Evolutionary conservation across 495 filamentous ascomycete genomes (phyloP), one percentile per base, ranked within the genome.

Genomic region (Xylaria scruposa): DNA sequence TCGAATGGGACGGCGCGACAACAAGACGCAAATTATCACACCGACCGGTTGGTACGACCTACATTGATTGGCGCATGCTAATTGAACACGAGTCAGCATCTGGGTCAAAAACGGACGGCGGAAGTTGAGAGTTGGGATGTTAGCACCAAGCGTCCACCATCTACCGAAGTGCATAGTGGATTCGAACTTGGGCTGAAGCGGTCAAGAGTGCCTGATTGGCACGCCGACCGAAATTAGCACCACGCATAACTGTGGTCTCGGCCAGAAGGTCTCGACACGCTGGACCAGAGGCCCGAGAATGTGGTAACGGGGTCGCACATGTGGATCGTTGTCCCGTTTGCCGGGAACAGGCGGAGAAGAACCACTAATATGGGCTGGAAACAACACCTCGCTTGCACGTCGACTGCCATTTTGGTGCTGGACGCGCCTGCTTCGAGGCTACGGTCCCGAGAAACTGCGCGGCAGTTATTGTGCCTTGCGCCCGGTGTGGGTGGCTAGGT

Each of bases 301-400:
- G 19, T 40, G 68, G 68, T 70, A 62, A 63, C 58, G 63, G 68
- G 68, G 40, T 63, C 44, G 19, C 21, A 63, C n/a, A 9, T 49
- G 58, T 70, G 68, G 58, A 62, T 63, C 68, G 58, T 33, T 38
- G 29, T 51, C 59, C 59, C 68, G 26, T 42, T 42, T 70, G 56
- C 33, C 68, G 58, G 58, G 59, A 53, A 53, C 42, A 42, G 46
- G 59, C 54, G 67, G 67, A 60, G 40, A 70, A 49, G 44, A 51
- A n/a, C 47, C n/a, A 42, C 36, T 40, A 21, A 60, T 61, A 26
- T 29, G 29, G 10, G 24, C 46, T 47, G 67, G 59, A n/a, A 29
- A 51, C 8, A 2, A 53, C 51, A 54, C 21, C 51, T 53, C 49
- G 49, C 49, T 53, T 53, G 8, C 49, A 53, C 33, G 33, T 40